phyloP scores from a whole-genome alignment of 345 rosid genomes.

The Cardamine occulta region DNA sequence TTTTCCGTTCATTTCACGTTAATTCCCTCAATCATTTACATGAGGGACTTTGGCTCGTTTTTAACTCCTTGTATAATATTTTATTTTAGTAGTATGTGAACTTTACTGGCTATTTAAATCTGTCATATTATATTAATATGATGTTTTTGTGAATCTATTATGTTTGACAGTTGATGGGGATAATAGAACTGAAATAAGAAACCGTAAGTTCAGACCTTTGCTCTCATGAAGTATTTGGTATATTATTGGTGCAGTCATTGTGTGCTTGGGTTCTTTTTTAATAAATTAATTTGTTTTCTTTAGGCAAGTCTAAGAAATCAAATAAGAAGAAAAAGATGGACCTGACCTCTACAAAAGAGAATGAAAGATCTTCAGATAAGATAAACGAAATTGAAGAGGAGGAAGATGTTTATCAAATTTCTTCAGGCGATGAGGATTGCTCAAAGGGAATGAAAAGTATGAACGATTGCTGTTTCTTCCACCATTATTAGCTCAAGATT shows the following conservation, averaged over 20 bases:
- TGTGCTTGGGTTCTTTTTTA: neutral
- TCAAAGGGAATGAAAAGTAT: constrained; percentile 83
- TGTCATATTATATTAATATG: neutral
- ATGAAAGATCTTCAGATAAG: constrained; percentile 31
- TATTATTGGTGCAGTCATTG: neutral
- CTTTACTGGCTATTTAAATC: neutral
- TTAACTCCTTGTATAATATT: neutral
- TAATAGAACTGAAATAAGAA: constrained; percentile 21
- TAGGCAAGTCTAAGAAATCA: constrained; percentile 45
- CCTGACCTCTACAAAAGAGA: constrained; percentile 6
- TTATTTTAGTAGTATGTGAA: neutral
- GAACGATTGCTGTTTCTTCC: constrained; percentile 16
- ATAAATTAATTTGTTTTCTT: neutral
- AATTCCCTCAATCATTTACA: neutral
- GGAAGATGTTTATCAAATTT: constrained; percentile 57
- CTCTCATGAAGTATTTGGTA: neutral
- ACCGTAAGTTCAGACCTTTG: constrained; percentile 23
- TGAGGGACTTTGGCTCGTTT: constrained; percentile 1
- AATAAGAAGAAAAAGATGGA: constrained; percentile 41
- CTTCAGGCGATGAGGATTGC: constrained; percentile 76
- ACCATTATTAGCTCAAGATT: constrained; percentile 52
- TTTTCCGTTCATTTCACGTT: neutral
- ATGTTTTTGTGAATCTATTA: neutral
- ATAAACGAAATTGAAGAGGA: constrained; percentile 39
- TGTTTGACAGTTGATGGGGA: constrained; percentile 30